Base-by-base conservation (phyloP, 228 moss, liverwort and hornwort species). In the Sphagnum magellanicum region DNA sequence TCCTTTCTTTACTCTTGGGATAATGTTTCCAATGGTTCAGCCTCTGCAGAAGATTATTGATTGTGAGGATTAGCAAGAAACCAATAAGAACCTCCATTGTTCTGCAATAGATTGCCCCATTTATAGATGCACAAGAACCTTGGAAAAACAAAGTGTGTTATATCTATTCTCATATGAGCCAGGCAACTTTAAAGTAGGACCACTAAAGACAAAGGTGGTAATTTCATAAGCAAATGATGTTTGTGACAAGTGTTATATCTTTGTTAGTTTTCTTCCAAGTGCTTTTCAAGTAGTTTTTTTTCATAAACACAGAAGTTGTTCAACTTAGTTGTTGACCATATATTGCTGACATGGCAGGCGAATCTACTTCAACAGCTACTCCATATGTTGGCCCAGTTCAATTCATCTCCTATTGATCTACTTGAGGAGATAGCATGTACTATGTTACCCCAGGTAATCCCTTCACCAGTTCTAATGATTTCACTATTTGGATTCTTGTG, bases 141-240 rank as follows among this genome's bases (percentile, higher is more conserved):
- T 94, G 91, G 93, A 94, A 85, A 81, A 89, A 75, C 53, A 91
- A 89, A 74, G 93, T 94, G 67, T 63, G 87, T 74, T 51, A 8
- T 67, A 13, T 64, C 4, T 13, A 60, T 70, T 47, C 15, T 17
- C 17, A 17, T 17, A 17, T 17, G 17, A 17, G 0, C 17, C 17
- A 17, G 0, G 17, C 10, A 10, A 10, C n/a, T n/a, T 59, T n/a
- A 59, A 59, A 59, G 59, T 59, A n/a, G n/a, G 11, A 59, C n/a
- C 59, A 10, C 59, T 59, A 59, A 0, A 17, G 17, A 17, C 17
- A 0, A 17, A 17, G 17, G 17, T 17, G 17, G 17, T 0, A 17
- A 17, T 17, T 17, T 17, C 17, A 17, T 17, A 17, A 17, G 17
- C 17, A 17, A 17, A 17, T 0, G 17, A 17, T 17, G 17, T 17